Base-by-base conservation (phyloP, 208 protist genomes). In the Trichomonas tenax region DNA sequence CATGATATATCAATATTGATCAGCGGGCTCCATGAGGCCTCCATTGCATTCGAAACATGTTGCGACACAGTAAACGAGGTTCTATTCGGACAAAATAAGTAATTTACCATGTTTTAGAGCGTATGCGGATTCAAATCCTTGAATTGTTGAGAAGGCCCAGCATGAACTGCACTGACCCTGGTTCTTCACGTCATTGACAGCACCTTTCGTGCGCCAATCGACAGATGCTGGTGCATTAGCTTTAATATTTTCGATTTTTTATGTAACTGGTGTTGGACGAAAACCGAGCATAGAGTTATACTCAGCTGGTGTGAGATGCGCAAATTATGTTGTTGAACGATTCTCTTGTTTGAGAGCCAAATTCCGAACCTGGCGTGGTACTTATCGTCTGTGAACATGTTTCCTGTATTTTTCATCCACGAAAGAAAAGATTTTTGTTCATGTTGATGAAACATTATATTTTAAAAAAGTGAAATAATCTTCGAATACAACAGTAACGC, bases 111-210 rank as follows among this genome's bases (percentile, higher is more conserved):
- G 96, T 15, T 45, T 96, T 0, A 97, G 10, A 45, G 96, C 97
- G 40, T 95, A n/a, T 11, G 90, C 51, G 72, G 88, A 63, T 81
- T 98, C 97, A 0, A 96, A 31, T 23, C 95, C 90, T 96, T 96
- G 96, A 23, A 96, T 97, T 36, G 96, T 95, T 96, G 97, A 58
- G 51, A 97, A 97, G 21, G 97, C 96, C 97, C 97, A 98, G 96
- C 97, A 98, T 17, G 96, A 97, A 44, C 97, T 97, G 96, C 97
- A 98, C 23, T 97, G 96, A 63, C 96, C 96, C 96, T 98, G 97
- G 95, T 98, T 96, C 86, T 97, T 98, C 0, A 97, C 95, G 58
- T 82, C 96, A 17, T 96, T 98, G 3, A 98, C 97, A 51, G 96
- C 96, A 9, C 96, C 97, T 84, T 97, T 81, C 21, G 97, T 48